These are phyloP conservation scores for Paraglomus brasilianum DNA, from an alignment of 192 early-diverging fungal species.

Conservation along the genomic window DNA sequence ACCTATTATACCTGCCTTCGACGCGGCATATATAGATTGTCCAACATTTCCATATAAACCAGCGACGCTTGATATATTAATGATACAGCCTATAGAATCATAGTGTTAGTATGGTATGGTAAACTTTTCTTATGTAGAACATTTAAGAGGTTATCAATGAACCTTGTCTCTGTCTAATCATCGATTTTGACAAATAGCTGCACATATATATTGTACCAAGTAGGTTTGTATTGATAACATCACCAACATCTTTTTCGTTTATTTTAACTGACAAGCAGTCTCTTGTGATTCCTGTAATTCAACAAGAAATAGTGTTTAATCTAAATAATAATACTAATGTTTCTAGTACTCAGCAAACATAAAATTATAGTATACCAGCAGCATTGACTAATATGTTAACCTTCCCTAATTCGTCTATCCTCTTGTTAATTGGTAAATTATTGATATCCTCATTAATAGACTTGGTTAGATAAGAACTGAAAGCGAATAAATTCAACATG, in stretches of 20 bases:
- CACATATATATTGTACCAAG: constrained; percentile 66
- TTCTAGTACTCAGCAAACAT: background rate
- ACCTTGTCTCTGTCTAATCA: constrained; percentile 59
- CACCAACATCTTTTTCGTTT: constrained; percentile 44
- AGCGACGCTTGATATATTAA: constrained; percentile 84
- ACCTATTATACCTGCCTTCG: constrained; percentile 85
- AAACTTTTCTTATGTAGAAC: background rate
- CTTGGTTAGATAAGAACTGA: background rate
- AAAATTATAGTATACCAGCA: constrained; percentile 41
- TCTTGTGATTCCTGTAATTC: constrained; percentile 50
- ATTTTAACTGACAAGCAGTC: constrained; percentile 54
- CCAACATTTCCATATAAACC: constrained; percentile 74
- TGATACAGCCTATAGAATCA: constrained; percentile 59
- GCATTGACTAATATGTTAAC: constrained; percentile 51
- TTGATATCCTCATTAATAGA: constrained; percentile 8
- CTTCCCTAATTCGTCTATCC: constrained; percentile 30
- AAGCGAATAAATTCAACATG: constrained; percentile 13
- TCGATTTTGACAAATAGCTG: constrained; percentile 51
- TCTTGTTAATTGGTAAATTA: constrained; percentile 19
- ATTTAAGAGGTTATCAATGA: background rate
- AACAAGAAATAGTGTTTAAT: constrained; percentile 34
- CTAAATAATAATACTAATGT: background rate
- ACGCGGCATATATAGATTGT: constrained; percentile 75
- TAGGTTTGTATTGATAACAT: constrained; percentile 68
- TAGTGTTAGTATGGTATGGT: constrained; percentile 12